These are phyloP conservation scores for Gliomastix tumulicola DNA, from an alignment of 2,329 filamentous ascomycete species.

Conservation along the genomic window DNA sequence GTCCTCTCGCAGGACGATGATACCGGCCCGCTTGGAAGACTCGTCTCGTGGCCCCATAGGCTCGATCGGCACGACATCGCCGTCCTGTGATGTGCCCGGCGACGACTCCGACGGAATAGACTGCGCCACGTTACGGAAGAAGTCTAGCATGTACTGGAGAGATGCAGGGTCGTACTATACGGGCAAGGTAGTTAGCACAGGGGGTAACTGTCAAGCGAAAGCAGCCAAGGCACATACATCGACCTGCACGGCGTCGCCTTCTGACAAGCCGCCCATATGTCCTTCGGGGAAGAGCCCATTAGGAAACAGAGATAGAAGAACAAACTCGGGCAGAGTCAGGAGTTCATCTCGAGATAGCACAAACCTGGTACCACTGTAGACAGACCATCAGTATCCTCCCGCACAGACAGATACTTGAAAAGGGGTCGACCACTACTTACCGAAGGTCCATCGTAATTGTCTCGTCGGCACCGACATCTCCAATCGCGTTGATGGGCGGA, in stretches of 20 bases:
- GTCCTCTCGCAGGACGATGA: slow-evolving; percentile 94
- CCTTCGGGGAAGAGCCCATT: slow-evolving; percentile 97
- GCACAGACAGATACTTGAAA: neutral
- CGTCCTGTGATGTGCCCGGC: slow-evolving; percentile 56
- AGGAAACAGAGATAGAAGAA: slow-evolving; percentile 92
- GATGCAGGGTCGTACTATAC: slow-evolving; percentile 88
- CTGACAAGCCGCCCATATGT: slow-evolving; percentile 87
- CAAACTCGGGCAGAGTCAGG: slow-evolving; percentile 92
- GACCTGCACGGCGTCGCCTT: slow-evolving; percentile 91
- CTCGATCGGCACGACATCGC: slow-evolving; percentile 61
- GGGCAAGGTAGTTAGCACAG: slow-evolving; percentile 14
- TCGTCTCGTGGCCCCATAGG: slow-evolving; percentile 62
- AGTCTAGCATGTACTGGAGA: slow-evolving; percentile 98
- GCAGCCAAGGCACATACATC: slow-evolving; percentile 63
- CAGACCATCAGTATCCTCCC: slow-evolving; percentile 16
- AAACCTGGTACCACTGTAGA: slow-evolving; percentile 76
- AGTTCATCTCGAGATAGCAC: slow-evolving; percentile 92
- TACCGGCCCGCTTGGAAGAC: slow-evolving; percentile 87
- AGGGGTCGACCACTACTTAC: slow-evolving; percentile 42
- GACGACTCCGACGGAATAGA: slow-evolving; percentile 79
- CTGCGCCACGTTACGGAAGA: slow-evolving; percentile 92
- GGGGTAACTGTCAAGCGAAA: neutral
- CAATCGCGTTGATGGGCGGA: slow-evolving; percentile 81
- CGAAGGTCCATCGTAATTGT: slow-evolving; percentile 91
- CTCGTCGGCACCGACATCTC: slow-evolving; percentile 85